phyloP scores from a whole-genome alignment of 1,284 basidiomycete genomes.

The Bothia castanella region DNA sequence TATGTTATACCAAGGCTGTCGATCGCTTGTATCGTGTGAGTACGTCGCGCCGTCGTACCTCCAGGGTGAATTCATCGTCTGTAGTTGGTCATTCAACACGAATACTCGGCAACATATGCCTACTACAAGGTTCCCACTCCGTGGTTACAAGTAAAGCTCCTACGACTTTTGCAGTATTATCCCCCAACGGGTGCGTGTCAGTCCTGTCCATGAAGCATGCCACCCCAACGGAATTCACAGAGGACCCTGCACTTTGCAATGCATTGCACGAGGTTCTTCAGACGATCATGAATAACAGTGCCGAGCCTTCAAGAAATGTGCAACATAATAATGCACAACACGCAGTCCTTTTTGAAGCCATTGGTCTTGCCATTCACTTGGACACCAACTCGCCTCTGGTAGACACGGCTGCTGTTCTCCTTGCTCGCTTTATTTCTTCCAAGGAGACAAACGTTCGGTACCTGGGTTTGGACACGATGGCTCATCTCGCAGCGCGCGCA shows the following conservation, averaged over 20 bases:
- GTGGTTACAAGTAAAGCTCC: slow-evolving; percentile 96
- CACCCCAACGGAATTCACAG: slow-evolving; percentile 39
- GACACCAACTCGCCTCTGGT: slow-evolving; percentile 91
- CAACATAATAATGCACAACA: slow-evolving; percentile 99
- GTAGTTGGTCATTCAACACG: slow-evolving; percentile 87
- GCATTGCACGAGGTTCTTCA: slow-evolving; percentile 85
- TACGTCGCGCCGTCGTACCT: slow-evolving; percentile 6
- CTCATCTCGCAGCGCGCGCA: slow-evolving; percentile 91
- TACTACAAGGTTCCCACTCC: slow-evolving; percentile 98
- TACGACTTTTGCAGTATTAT: slow-evolving; percentile 94
- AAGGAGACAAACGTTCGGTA: slow-evolving; percentile 99
- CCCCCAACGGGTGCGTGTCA: slow-evolving; percentile 74
- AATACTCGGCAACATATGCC: slow-evolving; percentile 85
- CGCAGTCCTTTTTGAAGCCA: slow-evolving; percentile 97
- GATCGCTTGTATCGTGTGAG: slow-evolving; percentile 82
- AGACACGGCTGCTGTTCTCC: slow-evolving; percentile 83
- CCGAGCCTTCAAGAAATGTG: slow-evolving; percentile 90
- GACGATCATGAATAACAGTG: slow-evolving; percentile 88
- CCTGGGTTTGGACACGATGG: slow-evolving; percentile 97
- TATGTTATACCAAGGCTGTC: slow-evolving; percentile 93
- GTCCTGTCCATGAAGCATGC: not conserved
- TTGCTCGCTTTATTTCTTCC: slow-evolving; percentile 94
- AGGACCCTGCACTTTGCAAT: slow-evolving; percentile 76
- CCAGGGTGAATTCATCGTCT: slow-evolving; percentile 19
- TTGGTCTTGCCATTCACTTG: slow-evolving; percentile 94